Percentiles rank a stretch among this genome's conserved stretches.
phyloP scores from a whole-genome alignment of 2,329 filamentous ascomycete species.

The Ceratocystis albifundus region DNA sequence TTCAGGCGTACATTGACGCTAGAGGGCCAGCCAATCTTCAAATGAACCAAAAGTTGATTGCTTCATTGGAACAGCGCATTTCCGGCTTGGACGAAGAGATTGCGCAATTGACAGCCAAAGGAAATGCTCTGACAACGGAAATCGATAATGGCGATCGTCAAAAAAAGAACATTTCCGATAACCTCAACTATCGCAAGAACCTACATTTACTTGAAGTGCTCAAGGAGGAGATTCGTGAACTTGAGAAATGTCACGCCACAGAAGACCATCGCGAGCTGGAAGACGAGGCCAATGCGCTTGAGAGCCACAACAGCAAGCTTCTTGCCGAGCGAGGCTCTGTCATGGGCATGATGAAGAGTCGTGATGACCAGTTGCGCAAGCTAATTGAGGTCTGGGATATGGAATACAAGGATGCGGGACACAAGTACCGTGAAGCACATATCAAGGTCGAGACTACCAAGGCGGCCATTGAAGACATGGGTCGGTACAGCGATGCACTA shows the following conservation, averaged over 20 bases:
- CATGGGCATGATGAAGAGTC: conserved; percentile 68
- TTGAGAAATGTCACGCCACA: conserved; percentile 69
- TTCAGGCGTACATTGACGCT: conserved; percentile 64
- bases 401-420: conserved; percentile 72
- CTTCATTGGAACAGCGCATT: conserved; percentile 55
- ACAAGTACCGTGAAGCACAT: conserved; percentile 73
- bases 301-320: conserved; percentile 56
- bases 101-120: conserved; percentile 51
- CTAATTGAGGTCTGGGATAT: conserved; percentile 70
- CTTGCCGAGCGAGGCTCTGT: conserved; percentile 62
- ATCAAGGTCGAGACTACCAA: conserved; percentile 87
- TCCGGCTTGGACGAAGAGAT: conserved; percentile 56
- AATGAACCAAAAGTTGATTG: conserved; percentile 57
- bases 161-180: conserved; percentile 79
- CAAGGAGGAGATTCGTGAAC: conserved; percentile 55
- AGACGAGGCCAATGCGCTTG: conserved; percentile 54
- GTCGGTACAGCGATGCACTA: conserved; percentile 67
- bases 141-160: conserved; percentile 69
- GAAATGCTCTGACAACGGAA: conserved; percentile 67
- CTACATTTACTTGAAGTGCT: conserved; percentile 56
- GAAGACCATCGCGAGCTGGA: conserved; percentile 69
- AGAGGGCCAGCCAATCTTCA: conserved; percentile 63
- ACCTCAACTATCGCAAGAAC: conserved; percentile 72
- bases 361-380: conserved; percentile 66
- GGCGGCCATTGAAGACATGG: conserved; percentile 82